phyloP scores from a whole-genome alignment of 2,329 filamentous ascomycete species.

The Claviceps sp. region DNA sequence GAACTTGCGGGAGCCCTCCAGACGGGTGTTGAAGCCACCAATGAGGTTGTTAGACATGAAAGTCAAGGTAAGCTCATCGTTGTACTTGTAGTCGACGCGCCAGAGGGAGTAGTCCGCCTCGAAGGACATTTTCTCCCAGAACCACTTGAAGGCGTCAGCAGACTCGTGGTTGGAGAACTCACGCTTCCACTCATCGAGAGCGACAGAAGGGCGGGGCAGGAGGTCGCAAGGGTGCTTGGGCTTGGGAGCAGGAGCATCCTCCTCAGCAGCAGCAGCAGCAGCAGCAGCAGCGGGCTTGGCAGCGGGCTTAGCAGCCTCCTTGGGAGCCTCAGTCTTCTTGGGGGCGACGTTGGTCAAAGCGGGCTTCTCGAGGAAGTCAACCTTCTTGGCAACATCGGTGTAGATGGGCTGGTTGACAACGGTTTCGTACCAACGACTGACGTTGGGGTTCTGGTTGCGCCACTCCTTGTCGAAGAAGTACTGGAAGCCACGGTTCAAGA shows the following conservation, averaged over 20 bases:
- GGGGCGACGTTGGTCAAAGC: slow-evolving; percentile 56
- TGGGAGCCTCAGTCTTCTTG: slow-evolving; percentile 66
- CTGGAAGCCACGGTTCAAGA: slow-evolving; percentile 80
- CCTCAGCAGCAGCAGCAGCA: slow-evolving; percentile 25
- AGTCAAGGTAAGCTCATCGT: slow-evolving; percentile 87
- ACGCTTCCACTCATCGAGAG: slow-evolving; percentile 96
- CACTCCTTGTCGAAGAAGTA: slow-evolving; percentile 88
- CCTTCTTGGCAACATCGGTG: slow-evolving; percentile 62
- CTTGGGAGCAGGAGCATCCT: slow-evolving; percentile 53
- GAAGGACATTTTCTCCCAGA: slow-evolving; percentile 93
- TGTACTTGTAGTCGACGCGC: slow-evolving; percentile 96
- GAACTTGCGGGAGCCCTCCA: slow-evolving; percentile 96
- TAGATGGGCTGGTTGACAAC: slow-evolving; percentile 87
- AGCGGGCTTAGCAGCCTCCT: slow-evolving; percentile 49
- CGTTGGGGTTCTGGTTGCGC: slow-evolving; percentile 70
- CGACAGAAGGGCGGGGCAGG: slow-evolving; percentile 65
- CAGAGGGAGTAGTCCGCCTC: slow-evolving; percentile 85
- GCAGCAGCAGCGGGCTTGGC: slow-evolving; percentile 13
- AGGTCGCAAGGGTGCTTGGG: slow-evolving; percentile 90
- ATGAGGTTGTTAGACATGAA: slow-evolving; percentile 99
- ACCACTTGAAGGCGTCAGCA: slow-evolving; percentile 78
- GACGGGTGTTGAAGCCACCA: slow-evolving; percentile 93
- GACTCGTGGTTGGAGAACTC: slow-evolving; percentile 96
- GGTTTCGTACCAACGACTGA: slow-evolving; percentile 89
- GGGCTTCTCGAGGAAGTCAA: slow-evolving; percentile 70